phyloP scores from a whole-genome alignment of 2,329 filamentous ascomycete genomes.

The Elsinoe arachidis region DNA sequence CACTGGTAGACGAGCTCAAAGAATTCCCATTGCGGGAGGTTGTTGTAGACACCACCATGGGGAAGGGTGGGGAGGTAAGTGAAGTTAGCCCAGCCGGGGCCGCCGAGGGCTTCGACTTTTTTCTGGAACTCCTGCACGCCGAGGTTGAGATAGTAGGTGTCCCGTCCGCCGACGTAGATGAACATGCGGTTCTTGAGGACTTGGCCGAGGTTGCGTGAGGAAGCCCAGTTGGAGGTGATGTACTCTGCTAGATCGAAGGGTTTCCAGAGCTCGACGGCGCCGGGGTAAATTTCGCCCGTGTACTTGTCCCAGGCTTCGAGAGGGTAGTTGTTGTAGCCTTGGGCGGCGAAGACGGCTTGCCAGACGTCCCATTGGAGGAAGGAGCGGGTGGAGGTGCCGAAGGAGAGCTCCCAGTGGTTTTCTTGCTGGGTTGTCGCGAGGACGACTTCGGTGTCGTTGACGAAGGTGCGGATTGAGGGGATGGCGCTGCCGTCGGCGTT shows the following conservation, averaged over 20 bases:
- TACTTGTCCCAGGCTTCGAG: slow-evolving; percentile 34
- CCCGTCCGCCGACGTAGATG: slow-evolving; percentile 30
- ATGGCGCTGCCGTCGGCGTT: slow-evolving; percentile 22
- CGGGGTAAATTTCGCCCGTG: slow-evolving; percentile 31
- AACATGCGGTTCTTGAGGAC: slow-evolving; percentile 26
- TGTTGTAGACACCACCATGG: slow-evolving; percentile 31
- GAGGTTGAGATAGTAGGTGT: slow-evolving; percentile 32
- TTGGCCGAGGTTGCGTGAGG: slow-evolving; percentile 26
- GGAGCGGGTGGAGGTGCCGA: slow-evolving; percentile 29
- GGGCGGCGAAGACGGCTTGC: slow-evolving; percentile 31
- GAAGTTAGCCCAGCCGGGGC: slow-evolving; percentile 30
- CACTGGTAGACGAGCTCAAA: slow-evolving; percentile 27
- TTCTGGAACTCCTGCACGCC: slow-evolving; percentile 30
- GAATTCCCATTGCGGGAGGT: slow-evolving; percentile 26
- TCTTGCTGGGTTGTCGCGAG: slow-evolving; percentile 25
- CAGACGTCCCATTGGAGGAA: slow-evolving; percentile 31
- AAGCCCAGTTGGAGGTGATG: slow-evolving; percentile 28
- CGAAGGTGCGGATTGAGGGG: slow-evolving; percentile 25
- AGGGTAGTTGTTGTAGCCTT: slow-evolving; percentile 31
- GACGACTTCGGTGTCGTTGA: slow-evolving; percentile 23
- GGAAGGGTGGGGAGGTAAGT: slow-evolving; percentile 25
- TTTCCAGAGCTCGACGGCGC: slow-evolving; percentile 31
- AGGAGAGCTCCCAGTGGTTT: slow-evolving; percentile 33
- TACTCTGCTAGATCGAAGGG: slow-evolving; percentile 29
- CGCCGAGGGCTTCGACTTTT: slow-evolving; percentile 26